A percentile compares a stretch with the other conserved stretches of the same genome.
Evolutionary conservation across 2,329 filamentous ascomycete genomes (phyloP).

Genomic region (Cercospora nicotianae): DNA sequence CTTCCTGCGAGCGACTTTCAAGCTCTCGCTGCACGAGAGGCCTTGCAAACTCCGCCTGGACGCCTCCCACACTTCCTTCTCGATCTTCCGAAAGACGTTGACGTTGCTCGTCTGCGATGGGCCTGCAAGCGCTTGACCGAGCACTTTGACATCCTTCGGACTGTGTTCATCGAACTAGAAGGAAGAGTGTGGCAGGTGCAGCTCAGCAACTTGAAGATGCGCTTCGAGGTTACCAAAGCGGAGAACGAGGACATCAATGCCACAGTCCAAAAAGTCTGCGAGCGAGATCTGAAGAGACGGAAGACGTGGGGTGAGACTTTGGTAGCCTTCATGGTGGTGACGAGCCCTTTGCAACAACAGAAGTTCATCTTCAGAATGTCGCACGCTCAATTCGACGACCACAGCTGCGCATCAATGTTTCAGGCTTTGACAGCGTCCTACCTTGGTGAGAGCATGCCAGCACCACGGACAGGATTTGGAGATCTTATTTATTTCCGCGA

Average conservation of each 20-base stretch:
- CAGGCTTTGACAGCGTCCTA: slow-evolving; percentile 10
- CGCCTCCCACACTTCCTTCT: slow-evolving; percentile 30
- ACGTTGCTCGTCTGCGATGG: slow-evolving; percentile 25
- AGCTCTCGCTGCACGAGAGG: slow-evolving; percentile 21
- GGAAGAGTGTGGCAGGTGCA: slow-evolving; percentile 47
- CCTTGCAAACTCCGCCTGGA: slow-evolving; percentile 16
- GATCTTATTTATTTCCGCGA: slow-evolving; percentile 7
- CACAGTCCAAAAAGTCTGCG: background rate
- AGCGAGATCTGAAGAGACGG: background rate
- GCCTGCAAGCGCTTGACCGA: slow-evolving; percentile 24
- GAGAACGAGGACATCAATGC: background rate
- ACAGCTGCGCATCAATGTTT: slow-evolving; percentile 12
- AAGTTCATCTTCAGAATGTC: slow-evolving; percentile 36
- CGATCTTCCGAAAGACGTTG: slow-evolving; percentile 26
- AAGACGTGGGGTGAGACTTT: slow-evolving; percentile 23
- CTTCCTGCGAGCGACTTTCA: slow-evolving; percentile 32
- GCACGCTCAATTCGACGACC: slow-evolving; percentile 39
- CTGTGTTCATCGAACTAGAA: slow-evolving; percentile 52
- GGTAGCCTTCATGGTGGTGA: slow-evolving; percentile 32
- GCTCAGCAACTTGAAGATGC: slow-evolving; percentile 42
- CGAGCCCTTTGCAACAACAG: slow-evolving; percentile 23
- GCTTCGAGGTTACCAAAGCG: slow-evolving; percentile 21
- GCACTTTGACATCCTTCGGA: slow-evolving; percentile 53
- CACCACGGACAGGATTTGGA: slow-evolving; percentile 3
- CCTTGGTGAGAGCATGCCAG: slow-evolving; percentile 1